Base-by-base conservation (phyloP, 2,329 filamentous ascomycete species). In the Alternaria conjuncta region DNA sequence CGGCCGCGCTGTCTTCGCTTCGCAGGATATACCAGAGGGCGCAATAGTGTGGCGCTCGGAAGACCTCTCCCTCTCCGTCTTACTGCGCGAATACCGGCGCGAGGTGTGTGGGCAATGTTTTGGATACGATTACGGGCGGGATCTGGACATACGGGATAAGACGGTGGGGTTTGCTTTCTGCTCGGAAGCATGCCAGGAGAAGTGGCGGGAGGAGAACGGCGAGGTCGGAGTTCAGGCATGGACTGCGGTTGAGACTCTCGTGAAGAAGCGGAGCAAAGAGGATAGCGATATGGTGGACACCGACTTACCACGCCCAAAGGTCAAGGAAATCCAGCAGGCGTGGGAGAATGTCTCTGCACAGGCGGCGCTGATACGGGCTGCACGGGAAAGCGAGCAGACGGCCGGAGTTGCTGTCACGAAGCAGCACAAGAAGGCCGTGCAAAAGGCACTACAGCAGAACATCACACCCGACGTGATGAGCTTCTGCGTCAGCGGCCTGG, bases 71-170 rank as follows among this genome's bases (percentile, higher is more conserved):
- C 73, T 81, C 2, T 77, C 77, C 28, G 80, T 84, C 9, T 64
- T 85, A 5, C 78, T 83, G 44, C 79, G 82, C 50, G 77, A 83
- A 53, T 85, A 84, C 69, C 76, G 81, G 9, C 82, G 82, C 44
- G 83, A 85, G 74, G 83, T 84, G 11, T 85, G 83, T 71, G 82
- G 79, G 0, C 74, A 80, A 25, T 85, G 83, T 69, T 84, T 85
- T 59, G 58, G 61, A 20, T 85, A 84, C 69, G 79, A 84, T 28
- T 73, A 79, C 21, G 83, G 83, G 1, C 75, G 81, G 4, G 80
- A 79, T 46, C 70, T 83, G 61, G 70, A 71, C 6, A 71, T 83
- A 6, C 77, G 80, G 15, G 79, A 83, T 41, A 64, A 70, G 47
- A 68, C 61, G 2, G 72, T 79, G 21, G 82, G 82, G 4, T 82